Evolutionary conservation across 2,329 filamentous ascomycete genomes (phyloP).

Genomic region (Nigrospora sphaerica): DNA sequence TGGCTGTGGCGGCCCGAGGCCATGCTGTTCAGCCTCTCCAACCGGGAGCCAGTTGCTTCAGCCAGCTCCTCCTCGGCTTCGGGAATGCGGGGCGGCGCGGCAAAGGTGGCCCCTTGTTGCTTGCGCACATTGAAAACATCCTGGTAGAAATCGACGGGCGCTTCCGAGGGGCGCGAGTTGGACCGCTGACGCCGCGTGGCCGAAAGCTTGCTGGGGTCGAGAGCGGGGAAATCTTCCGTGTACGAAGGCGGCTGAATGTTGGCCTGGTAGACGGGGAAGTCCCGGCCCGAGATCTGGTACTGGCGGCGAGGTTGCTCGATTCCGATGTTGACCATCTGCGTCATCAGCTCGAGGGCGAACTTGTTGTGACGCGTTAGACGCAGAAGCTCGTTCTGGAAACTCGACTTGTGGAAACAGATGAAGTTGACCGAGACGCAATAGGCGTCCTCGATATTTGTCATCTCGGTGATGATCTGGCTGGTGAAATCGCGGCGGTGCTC

Average conservation of each 20-base stretch:
- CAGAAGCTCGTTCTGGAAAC: slow-evolving; percentile 90
- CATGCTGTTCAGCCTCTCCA: slow-evolving; percentile 4
- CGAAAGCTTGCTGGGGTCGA: slow-evolving; percentile 16
- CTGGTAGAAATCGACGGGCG: slow-evolving; percentile 31
- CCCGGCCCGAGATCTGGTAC: slow-evolving; percentile 59
- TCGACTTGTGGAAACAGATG: slow-evolving; percentile 96
- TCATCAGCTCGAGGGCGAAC: slow-evolving; percentile 87
- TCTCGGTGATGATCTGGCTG: slow-evolving; percentile 76
- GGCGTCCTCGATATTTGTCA: slow-evolving; percentile 72
- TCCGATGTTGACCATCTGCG: slow-evolving; percentile 73
- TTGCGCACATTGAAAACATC: slow-evolving; percentile 38
- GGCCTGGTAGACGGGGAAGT: slow-evolving; percentile 55
- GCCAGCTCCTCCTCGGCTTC: slow-evolving; percentile 13
- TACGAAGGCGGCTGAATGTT: slow-evolving; percentile 25
- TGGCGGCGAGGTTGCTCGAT: slow-evolving; percentile 78
- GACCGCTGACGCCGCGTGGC: slow-evolving; percentile 16
- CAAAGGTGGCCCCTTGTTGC: slow-evolving; percentile 8
- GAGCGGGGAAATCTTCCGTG: slow-evolving; percentile 8
- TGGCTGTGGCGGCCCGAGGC: neutral
- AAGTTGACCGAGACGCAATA: slow-evolving; percentile 85
- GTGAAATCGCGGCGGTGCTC: slow-evolving; percentile 87
- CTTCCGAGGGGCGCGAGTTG: slow-evolving; percentile 13
- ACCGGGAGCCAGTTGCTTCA: slow-evolving; percentile 18
- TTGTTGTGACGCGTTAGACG: slow-evolving; percentile 88
- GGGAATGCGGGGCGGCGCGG: slow-evolving; percentile 15